phyloP scores from a whole-genome alignment of 2,329 filamentous ascomycete genomes.

The Alternaria solani region DNA sequence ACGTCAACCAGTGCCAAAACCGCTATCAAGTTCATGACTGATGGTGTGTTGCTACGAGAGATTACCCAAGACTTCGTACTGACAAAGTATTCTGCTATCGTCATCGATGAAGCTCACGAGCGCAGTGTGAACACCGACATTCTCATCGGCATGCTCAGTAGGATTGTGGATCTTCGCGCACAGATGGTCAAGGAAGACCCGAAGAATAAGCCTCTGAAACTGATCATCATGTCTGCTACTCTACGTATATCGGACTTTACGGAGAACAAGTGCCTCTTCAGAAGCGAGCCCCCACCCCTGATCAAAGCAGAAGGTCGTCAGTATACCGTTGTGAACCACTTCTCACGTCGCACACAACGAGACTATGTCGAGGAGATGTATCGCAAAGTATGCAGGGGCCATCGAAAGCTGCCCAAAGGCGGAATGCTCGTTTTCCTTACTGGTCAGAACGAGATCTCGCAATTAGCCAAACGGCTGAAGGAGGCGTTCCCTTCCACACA shows the following conservation, averaged over 20 bases:
- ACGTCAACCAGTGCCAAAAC: constrained; percentile 81
- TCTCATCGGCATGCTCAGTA: constrained; percentile 94
- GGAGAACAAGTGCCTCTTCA: constrained; percentile 81
- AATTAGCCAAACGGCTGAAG: constrained; percentile 81
- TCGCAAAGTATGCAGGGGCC: constrained; percentile 84
- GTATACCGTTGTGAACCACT: constrained; percentile 88
- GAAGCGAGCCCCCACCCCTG: constrained; percentile 76
- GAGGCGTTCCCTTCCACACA: constrained; percentile 67
- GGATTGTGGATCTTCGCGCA: constrained; percentile 84
- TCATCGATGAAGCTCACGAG: constrained; percentile 97
- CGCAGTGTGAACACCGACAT: constrained; percentile 98
- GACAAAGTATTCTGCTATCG: constrained; percentile 87
- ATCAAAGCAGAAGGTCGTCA: constrained; percentile 92
- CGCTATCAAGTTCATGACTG: constrained; percentile 98
- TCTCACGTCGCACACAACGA: constrained; percentile 79
- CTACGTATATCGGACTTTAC: constrained; percentile 90
- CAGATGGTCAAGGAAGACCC: constrained; percentile 77
- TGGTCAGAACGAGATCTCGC: constrained; percentile 87
- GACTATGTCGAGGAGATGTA: constrained; percentile 94
- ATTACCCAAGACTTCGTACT: constrained; percentile 88
- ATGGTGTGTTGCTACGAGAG: constrained; percentile 92
- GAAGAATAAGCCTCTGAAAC: constrained; percentile 77
- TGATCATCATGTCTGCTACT: constrained; percentile 98
- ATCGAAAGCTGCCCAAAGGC: constrained; percentile 87
- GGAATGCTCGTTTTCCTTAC: constrained; percentile 95